phyloP scores from a whole-genome alignment of 352 stramenopile species.

The Phytophthora cactorum region DNA sequence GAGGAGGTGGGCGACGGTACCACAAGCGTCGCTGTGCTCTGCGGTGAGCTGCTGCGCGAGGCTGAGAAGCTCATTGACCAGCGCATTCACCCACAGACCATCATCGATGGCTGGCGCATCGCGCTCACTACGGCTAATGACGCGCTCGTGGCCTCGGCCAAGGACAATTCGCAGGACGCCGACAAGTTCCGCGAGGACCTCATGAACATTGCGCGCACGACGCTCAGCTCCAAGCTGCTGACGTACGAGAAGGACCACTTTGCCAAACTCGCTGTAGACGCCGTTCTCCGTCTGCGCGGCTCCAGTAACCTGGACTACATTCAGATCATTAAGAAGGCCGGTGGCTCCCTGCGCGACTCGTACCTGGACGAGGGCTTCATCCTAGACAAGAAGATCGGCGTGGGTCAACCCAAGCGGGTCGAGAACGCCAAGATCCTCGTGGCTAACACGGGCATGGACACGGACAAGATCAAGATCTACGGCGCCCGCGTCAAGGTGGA shows the following conservation, averaged over 20 bases:
- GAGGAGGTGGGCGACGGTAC: conserved; percentile 99
- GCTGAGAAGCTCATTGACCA: conserved; percentile 97
- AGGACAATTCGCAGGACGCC: conserved; percentile 81
- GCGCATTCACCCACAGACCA: conserved; percentile 98
- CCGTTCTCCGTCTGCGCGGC: conserved; percentile 96
- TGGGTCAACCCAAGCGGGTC: conserved; percentile 95
- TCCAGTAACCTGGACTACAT: conserved; percentile 98
- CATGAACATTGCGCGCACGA: conserved; percentile 98
- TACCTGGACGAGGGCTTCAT: conserved; percentile 99
- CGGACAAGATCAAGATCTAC: conserved; percentile 99
- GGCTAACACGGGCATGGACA: conserved; percentile 99
- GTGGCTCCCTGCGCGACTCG: conserved; percentile 95
- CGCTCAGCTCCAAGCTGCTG: conserved; percentile 98
- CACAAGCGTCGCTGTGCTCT: conserved; percentile 97
- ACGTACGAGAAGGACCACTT: conserved; percentile 99
- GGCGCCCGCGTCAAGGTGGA: conserved; percentile 97
- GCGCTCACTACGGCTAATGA: conserved; percentile 91
- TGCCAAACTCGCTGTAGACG: conserved; percentile 95
- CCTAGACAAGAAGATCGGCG: conserved; percentile 96
- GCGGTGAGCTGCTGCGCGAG: conserved; percentile 97
- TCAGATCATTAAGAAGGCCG: conserved; percentile 99
- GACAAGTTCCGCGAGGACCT: conserved; percentile 95
- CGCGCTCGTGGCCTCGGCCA: conserved; percentile 88
- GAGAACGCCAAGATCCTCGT: conserved; percentile 99
- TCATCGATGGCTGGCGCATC: conserved; percentile 98